Evolutionary conservation across 1,284 basidiomycete species (phyloP).

Genomic region (Sporisorium reilianum): DNA sequence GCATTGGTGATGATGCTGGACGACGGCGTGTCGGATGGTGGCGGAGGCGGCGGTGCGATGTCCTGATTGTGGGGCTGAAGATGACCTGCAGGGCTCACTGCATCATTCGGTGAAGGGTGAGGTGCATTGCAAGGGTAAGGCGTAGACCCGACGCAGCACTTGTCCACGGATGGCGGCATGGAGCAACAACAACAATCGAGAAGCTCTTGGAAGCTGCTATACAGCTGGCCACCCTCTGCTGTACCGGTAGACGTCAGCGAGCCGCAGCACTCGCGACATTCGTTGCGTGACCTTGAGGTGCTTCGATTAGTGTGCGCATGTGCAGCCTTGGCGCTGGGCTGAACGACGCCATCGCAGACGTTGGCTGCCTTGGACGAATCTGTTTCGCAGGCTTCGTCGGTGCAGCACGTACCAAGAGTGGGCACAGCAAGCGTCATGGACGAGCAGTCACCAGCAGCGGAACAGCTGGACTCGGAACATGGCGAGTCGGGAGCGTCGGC

Average conservation of each 20-base stretch:
- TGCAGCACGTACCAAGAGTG: slow-evolving; percentile 32
- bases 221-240: slow-evolving; percentile 27
- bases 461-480: slow-evolving; percentile 24
- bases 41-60: slow-evolving; percentile 5
- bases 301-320: slow-evolving; percentile 1
- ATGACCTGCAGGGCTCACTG: slow-evolving; percentile 9
- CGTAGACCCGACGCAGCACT: slow-evolving; percentile 32
- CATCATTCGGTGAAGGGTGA: slow-evolving; percentile 11
- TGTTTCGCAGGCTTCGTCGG: slow-evolving; percentile 26
- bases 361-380: slow-evolving; percentile 6
- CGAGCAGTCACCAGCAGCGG: slow-evolving; percentile 20
- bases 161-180: slow-evolving; percentile 38
- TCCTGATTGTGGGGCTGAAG: slow-evolving; percentile 2
- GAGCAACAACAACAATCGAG: slow-evolving; percentile 53
- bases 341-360: slow-evolving; percentile 10
- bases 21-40: slow-evolving; percentile 29
- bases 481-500: slow-evolving; percentile 17
- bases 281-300: slow-evolving; percentile 10
- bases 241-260: slow-evolving; percentile 17
- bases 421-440: slow-evolving; percentile 26
- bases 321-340: slow-evolving; percentile 3
- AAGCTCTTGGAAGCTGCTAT: slow-evolving; percentile 52
- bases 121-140: slow-evolving; percentile 16
- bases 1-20: slow-evolving; percentile 35
- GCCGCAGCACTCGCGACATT: slow-evolving; percentile 39